Percentiles rank a stretch among this genome's conserved stretches.
These are phyloP conservation scores for Silene noctiflora DNA, from an alignment of 179 eudicot species.

Conservation along the genomic window DNA sequence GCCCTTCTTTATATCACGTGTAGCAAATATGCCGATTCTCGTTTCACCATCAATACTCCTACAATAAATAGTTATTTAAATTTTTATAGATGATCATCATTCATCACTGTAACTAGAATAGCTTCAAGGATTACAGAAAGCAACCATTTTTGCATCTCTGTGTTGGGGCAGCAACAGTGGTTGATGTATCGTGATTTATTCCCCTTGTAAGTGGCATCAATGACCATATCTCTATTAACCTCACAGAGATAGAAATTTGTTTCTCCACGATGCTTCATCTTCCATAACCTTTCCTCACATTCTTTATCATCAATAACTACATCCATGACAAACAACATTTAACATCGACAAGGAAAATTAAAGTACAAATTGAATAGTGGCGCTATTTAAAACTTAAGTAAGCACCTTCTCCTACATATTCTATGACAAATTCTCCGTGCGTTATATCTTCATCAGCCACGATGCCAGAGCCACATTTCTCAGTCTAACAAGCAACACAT, in stretches of 20 bases:
- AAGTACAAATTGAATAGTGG: constrained; percentile 3
- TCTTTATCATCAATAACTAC: constrained; percentile 97
- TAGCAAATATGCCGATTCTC: constrained; percentile 95
- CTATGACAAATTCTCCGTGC: constrained; percentile 86
- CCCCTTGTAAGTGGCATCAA: constrained; percentile 96
- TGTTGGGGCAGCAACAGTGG: constrained; percentile 94
- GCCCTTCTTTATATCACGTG: constrained; percentile 77
- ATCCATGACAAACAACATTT: constrained; percentile 23
- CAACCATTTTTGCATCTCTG: constrained; percentile 99
- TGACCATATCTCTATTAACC: constrained; percentile 95
- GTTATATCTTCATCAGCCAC: constrained; percentile 94
- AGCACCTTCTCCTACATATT: constrained; percentile 98
- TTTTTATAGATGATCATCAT: background rate
- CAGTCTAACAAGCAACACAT: constrained; percentile 59
- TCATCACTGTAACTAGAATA: constrained; percentile 14
- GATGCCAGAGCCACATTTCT: constrained; percentile 93
- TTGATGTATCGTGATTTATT: constrained; percentile 96
- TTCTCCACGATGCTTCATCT: constrained; percentile 87
- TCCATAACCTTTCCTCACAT: constrained; percentile 97
- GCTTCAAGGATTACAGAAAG: constrained; percentile 29
- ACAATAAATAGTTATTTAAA: background rate
- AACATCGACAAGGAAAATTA: constrained; percentile 1
- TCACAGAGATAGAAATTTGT: constrained; percentile 95
- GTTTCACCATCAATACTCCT: constrained; percentile 98
- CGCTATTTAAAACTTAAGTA: constrained; percentile 17